phyloP scores from a whole-genome alignment of 2,329 filamentous ascomycete genomes.

The Exophiala oligosperma region DNA sequence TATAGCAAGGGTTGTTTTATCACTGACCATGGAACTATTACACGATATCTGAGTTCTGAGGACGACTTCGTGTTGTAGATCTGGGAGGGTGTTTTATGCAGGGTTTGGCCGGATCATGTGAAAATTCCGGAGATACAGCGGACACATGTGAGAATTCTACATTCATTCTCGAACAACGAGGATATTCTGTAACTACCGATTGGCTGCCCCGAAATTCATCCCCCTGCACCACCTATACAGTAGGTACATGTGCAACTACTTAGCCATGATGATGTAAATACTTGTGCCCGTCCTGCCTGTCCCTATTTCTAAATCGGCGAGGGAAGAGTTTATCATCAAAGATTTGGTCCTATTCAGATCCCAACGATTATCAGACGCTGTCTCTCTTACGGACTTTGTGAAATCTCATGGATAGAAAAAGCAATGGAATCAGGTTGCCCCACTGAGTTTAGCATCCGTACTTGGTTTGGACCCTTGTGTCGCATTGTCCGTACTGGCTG shows the following conservation, averaged over 20 bases:
- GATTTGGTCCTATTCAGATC: constrained; percentile 18
- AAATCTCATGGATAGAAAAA: constrained; percentile 3
- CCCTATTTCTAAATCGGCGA: background rate
- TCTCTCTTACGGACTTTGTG: background rate
- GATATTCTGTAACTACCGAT: no score
- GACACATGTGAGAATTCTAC: background rate
- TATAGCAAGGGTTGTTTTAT: no score
- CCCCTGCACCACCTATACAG: no score
- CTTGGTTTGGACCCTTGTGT: constrained; percentile 15
- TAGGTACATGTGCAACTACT: background rate
- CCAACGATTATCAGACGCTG: constrained; percentile 14
- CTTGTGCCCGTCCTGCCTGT: background rate
- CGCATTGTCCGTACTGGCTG: constrained; percentile 23
- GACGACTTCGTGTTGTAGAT: background rate
- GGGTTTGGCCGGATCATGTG: constrained; percentile 11
- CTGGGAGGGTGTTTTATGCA: background rate
- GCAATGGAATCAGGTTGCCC: constrained; percentile 26
- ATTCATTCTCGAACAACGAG: background rate
- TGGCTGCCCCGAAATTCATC: no score
- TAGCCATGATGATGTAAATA: background rate
- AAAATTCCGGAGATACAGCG: background rate
- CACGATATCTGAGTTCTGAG: background rate
- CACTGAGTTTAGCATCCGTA: constrained; percentile 28
- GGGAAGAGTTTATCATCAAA: constrained; percentile 6
- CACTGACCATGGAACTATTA: no score